phyloP scores from a whole-genome alignment of 2,329 filamentous ascomycete genomes.

The Ophiosphaerella korrae region DNA sequence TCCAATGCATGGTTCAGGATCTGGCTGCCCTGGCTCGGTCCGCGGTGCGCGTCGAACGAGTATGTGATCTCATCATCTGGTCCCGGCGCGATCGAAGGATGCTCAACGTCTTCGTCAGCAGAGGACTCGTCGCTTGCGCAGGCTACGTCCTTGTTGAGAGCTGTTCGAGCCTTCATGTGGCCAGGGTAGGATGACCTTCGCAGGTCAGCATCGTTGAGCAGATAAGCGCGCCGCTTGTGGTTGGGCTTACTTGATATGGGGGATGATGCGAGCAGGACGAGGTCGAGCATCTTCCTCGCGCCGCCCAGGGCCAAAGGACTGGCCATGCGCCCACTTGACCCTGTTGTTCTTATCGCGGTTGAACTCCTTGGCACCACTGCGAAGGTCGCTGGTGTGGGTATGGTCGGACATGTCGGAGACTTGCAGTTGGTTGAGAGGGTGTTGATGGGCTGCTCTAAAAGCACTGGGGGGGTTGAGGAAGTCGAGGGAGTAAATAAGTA shows the following conservation, averaged over 20 bases:
- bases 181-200: slow-evolving; percentile 28
- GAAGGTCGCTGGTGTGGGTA: slow-evolving; percentile 59
- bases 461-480: not conserved
- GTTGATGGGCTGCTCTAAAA: slow-evolving; percentile 4
- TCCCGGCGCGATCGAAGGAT: slow-evolving; percentile 51
- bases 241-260: slow-evolving; percentile 34
- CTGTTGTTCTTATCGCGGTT: slow-evolving; percentile 57
- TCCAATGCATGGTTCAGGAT: slow-evolving; percentile 62
- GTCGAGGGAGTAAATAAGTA: slow-evolving; percentile 5
- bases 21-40: slow-evolving; percentile 60
- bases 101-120: slow-evolving; percentile 53
- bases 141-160: slow-evolving; percentile 53
- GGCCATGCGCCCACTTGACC: slow-evolving; percentile 58
- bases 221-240: not conserved
- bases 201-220: slow-evolving; percentile 14
- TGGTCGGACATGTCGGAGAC: slow-evolving; percentile 52
- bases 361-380: slow-evolving; percentile 59
- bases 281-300: slow-evolving; percentile 42
- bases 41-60: slow-evolving; percentile 58
- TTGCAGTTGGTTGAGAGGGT: slow-evolving; percentile 12
- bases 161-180: slow-evolving; percentile 41
- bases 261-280: slow-evolving; percentile 42
- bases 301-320: slow-evolving; percentile 46
- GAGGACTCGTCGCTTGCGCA: slow-evolving; percentile 49
- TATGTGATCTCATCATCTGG: slow-evolving; percentile 58